Conservation (phyloP, 2,329 filamentous ascomycete species). For the Monosporascus cannonballus region DNA sequence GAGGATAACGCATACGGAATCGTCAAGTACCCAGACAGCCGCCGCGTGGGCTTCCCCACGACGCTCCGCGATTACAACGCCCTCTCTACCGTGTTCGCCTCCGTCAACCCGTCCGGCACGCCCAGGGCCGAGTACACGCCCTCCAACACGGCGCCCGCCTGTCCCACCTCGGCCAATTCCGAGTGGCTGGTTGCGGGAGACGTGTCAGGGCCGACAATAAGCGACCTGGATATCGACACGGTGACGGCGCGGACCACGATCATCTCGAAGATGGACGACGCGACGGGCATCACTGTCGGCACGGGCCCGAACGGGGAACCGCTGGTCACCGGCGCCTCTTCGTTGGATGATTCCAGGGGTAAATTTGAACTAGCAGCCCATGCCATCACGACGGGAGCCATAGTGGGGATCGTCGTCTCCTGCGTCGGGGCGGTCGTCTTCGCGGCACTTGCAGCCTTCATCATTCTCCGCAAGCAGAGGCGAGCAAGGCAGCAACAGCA, state of each 20-base stretch:
- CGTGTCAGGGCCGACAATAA: neutral
- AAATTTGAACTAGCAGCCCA: neutral
- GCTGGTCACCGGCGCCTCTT: too few relatives aligned
- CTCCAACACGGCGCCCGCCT: slow-evolving; percentile 44
- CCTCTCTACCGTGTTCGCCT: slow-evolving; percentile 51
- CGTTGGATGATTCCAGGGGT: neutral
- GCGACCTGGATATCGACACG: neutral
- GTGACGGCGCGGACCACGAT: neutral
- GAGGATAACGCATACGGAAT: slow-evolving; percentile 39
- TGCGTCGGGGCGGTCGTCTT: neutral
- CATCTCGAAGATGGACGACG: neutral
- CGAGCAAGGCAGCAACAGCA: neutral
- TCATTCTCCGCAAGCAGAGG: neutral
- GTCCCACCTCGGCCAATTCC: neutral
- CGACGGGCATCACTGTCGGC: too few relatives aligned
- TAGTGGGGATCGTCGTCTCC: neutral
- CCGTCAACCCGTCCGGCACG: slow-evolving; percentile 47
- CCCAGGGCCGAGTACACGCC: slow-evolving; percentile 51
- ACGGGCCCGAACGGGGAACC: too few relatives aligned
- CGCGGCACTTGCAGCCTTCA: neutral
- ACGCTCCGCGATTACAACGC: slow-evolving; percentile 53
- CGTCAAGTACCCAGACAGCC: slow-evolving; percentile 20
- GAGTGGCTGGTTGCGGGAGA: neutral
- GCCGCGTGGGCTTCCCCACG: slow-evolving; percentile 39
- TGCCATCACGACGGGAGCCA: neutral